phyloP scores from a whole-genome alignment of 2,329 filamentous ascomycete species.

The Arachnomyces sp. region DNA sequence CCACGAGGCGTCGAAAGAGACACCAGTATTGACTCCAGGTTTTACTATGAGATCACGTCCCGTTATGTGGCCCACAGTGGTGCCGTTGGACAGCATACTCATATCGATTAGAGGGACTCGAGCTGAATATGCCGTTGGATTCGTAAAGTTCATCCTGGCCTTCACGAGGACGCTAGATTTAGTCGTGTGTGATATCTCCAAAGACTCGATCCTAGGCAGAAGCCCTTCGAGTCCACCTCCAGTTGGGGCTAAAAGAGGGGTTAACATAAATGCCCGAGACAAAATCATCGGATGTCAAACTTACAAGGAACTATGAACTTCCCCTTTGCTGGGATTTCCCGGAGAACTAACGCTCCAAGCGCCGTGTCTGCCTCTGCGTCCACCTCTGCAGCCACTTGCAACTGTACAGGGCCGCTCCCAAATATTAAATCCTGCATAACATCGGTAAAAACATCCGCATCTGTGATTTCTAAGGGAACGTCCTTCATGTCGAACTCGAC shows the following conservation, averaged over 20 bases:
- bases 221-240: slow-evolving; percentile 46
- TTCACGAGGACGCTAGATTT: slow-evolving; percentile 62
- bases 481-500: slow-evolving; percentile 71
- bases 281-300: slow-evolving; percentile 37
- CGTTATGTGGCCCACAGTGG: slow-evolving; percentile 67
- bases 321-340: slow-evolving; percentile 75
- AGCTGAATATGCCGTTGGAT: slow-evolving; percentile 81
- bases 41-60: slow-evolving; percentile 56
- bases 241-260: slow-evolving; percentile 48
- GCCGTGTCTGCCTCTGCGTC: slow-evolving; percentile 76
- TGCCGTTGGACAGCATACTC: slow-evolving; percentile 65
- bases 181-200: slow-evolving; percentile 67
- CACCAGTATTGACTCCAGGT: slow-evolving; percentile 63
- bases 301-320: slow-evolving; percentile 88
- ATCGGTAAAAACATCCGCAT: slow-evolving; percentile 69
- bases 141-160: slow-evolving; percentile 73
- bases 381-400: slow-evolving; percentile 71
- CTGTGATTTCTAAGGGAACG: slow-evolving; percentile 73
- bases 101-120: slow-evolving; percentile 73
- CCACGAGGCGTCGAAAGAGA: slow-evolving; percentile 65
- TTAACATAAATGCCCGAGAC: slow-evolving; percentile 21
- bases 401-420: slow-evolving; percentile 57
- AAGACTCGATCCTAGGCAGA: slow-evolving; percentile 59
- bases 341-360: slow-evolving; percentile 71
- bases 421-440: slow-evolving; percentile 77